phyloP scores from a whole-genome alignment of 257 asterid genomes.

The Osmanthus fragrans region DNA sequence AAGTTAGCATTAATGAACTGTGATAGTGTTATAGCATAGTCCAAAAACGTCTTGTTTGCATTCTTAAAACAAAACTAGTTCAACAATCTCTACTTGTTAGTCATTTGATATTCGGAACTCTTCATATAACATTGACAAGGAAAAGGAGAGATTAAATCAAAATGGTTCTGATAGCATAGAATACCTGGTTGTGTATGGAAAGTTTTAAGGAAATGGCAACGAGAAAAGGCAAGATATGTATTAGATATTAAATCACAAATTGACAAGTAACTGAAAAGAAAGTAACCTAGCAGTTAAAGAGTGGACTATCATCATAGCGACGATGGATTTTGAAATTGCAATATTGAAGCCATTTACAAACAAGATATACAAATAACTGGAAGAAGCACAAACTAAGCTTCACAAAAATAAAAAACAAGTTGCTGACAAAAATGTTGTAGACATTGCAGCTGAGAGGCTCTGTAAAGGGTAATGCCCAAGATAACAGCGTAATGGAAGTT shows the following conservation, averaged over 20 bases:
- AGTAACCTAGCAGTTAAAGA: neutral
- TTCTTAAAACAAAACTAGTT: neutral
- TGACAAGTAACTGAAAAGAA: neutral
- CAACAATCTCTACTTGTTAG: neutral
- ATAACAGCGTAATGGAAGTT: neutral
- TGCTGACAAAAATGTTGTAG: neutral
- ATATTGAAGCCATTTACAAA: neutral
- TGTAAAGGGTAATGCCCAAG: neutral
- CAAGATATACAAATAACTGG: neutral
- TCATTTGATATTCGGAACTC: neutral
- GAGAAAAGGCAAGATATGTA: neutral
- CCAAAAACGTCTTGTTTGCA: constrained; percentile 3
- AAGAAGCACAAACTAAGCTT: neutral
- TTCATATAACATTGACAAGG: neutral
- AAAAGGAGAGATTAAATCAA: neutral
- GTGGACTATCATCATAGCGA: neutral
- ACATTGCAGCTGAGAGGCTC: neutral
- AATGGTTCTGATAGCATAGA: neutral
- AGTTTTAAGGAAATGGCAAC: neutral
- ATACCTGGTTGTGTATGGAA: neutral
- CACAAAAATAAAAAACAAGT: neutral
- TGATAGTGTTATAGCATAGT: neutral
- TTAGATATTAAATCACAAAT: neutral
- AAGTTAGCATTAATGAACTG: constrained; percentile 6
- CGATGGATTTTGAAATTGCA: neutral